phyloP scores from a whole-genome alignment of 768 basidiomycete species.

The Rossbeevera mucosa region DNA sequence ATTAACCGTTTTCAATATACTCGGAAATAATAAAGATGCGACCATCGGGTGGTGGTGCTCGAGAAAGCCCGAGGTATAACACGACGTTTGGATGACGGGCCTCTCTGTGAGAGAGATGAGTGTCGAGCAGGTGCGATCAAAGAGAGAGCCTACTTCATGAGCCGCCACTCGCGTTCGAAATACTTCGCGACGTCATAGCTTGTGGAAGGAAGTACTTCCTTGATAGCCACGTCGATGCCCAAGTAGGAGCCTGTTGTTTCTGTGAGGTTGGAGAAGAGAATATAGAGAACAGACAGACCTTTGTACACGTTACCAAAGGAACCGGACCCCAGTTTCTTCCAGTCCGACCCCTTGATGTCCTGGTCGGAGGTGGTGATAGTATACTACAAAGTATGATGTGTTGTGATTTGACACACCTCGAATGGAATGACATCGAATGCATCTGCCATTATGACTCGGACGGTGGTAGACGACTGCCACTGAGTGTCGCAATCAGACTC shows the following conservation, averaged over 20 bases:
- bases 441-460: conserved; percentile 44
- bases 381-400: background rate
- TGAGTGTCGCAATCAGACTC: conserved; percentile 2
- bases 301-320: conserved; percentile 93
- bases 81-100: conserved; percentile 91
- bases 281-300: conserved; percentile 31
- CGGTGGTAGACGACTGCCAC: background rate
- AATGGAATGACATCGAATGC: conserved; percentile 87
- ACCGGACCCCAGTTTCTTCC: conserved; percentile 89
- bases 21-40: conserved; percentile 96
- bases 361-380: conserved; percentile 33
- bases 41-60: conserved; percentile 68
- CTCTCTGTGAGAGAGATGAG: conserved; percentile 43
- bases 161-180: conserved; percentile 96
- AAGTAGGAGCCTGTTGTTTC: conserved; percentile 70
- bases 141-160: conserved; percentile 67
- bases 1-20: conserved; percentile 76
- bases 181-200: conserved; percentile 97
- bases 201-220: conserved; percentile 87
- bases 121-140: background rate
- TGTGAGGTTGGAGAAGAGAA: conserved; percentile 2
- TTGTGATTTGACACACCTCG: conserved; percentile 46
- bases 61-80: conserved; percentile 85
- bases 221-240: conserved; percentile 94
- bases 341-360: conserved; percentile 85